Percentiles rank a stretch among this genome's conserved stretches.
Evolutionary conservation across 2,329 filamentous ascomycete genomes (phyloP).

Genomic region (Diplodia seriata): DNA sequence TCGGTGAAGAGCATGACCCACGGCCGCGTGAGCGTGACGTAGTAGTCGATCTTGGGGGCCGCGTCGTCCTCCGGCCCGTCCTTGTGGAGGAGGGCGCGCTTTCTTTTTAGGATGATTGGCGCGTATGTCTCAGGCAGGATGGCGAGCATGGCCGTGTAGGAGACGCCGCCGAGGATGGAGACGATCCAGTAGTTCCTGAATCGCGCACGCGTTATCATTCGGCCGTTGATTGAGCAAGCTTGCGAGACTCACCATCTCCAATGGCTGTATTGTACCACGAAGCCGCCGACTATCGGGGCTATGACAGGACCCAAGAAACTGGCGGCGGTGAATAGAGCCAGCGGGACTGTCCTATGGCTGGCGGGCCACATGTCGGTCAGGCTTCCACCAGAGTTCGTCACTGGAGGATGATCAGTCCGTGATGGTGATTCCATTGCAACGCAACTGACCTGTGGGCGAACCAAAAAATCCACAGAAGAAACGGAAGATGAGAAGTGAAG

Average conservation of each 20-base stretch:
- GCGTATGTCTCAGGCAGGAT: constrained; percentile 76
- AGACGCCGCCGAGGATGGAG: constrained; percentile 69
- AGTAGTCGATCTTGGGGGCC: constrained; percentile 28
- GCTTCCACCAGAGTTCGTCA: constrained; percentile 44
- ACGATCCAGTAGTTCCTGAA: constrained; percentile 72
- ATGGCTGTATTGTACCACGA: constrained; percentile 54
- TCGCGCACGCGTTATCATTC: constrained; percentile 30
- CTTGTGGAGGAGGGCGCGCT: not conserved
- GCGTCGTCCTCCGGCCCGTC: constrained; percentile 1
- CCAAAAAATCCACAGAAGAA: constrained; percentile 65
- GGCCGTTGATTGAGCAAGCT: constrained; percentile 37
- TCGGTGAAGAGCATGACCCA: constrained; percentile 64
- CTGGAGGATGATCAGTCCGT: not conserved
- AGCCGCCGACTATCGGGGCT: constrained; percentile 61
- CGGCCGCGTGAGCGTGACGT: constrained; percentile 35
- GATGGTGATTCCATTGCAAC: too few relatives aligned
- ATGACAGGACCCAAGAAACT: constrained; percentile 54
- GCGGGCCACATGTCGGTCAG: constrained; percentile 76
- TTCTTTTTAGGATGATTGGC: constrained; percentile 52
- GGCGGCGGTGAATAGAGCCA: constrained; percentile 59
- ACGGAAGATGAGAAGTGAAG: constrained; percentile 53
- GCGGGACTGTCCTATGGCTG: constrained; percentile 80
- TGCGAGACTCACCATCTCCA: constrained; percentile 67
- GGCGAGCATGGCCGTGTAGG: constrained; percentile 37
- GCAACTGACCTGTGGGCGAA: constrained; percentile 67